Evolutionary conservation across 2,329 filamentous ascomycete genomes (phyloP), one percentile per base, ranked within the genome.

Genomic region (Curvularia sp.): DNA sequence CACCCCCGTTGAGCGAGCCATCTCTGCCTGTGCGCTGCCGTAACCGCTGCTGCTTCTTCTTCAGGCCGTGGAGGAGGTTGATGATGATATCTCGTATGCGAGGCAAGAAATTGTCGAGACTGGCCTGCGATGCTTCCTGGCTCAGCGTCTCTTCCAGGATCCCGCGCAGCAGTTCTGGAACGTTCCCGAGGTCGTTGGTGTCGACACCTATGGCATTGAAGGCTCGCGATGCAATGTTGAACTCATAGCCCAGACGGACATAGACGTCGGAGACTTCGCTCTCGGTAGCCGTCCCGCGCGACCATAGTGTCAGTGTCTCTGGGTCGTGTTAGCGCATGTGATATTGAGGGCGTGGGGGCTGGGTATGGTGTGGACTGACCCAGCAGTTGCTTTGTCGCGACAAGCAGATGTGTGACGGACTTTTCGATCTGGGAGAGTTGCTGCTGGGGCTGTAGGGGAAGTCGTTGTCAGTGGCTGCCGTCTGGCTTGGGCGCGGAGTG

Each of bases 31-130:
- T 82, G 59, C 84, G 83, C 62, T 86, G 85, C 44, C 87, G 82
- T 70, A 99, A 79, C 70, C 93, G 92, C 73, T 96, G 93, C 75
- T 99, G 95, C 77, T 99, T 99, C 78, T 94, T 89, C 82, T 99
- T 99, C 63, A 99, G 80, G 2, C 95, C 95, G 75, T 99, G 95
- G 8, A 99, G 85, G 30, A 99, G 83, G 75, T 96, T 97, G 78
- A 99, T 98, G 74, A 99, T 99, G 71, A 99, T 99, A 77, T 99
- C 95, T 69, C 95, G 89, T 76, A 99, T 99, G 58, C 91, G 88
- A 0, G 95, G 95, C 31, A 99, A 82, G 76, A 96, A 99, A 75
- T 90, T 91, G 76, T 99, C 95, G 60, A 99, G 84, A 77, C 93
- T 97, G 74, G 96, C 89, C 49, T 93, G 89, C 68, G 92, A 97